phyloP scores from a whole-genome alignment of 352 stramenopile genomes.

The Globisporangium orthogonon region DNA sequence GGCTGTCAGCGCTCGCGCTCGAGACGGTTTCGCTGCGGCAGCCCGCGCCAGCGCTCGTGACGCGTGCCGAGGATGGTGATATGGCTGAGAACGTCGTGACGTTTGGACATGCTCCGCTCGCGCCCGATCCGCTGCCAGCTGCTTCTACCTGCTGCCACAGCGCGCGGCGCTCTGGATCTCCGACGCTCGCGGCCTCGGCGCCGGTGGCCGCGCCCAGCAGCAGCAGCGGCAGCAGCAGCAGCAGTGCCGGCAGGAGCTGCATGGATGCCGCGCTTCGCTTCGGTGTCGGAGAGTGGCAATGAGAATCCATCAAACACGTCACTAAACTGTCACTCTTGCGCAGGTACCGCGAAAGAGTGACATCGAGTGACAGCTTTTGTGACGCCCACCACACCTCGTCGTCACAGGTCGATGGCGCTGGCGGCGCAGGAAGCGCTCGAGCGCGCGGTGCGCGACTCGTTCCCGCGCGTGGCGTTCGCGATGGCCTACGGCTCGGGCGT shows the following conservation, averaged over 20 bases:
- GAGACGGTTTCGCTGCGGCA: conserved; percentile 22
- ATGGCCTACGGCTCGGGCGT: conserved; percentile 84
- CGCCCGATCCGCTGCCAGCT: conserved; percentile 4
- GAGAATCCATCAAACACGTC: no score
- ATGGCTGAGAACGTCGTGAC: conserved; percentile 7
- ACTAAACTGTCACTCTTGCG: no score
- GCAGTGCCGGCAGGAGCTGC: no score
- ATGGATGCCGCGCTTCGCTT: not conserved
- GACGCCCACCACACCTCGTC: not conserved
- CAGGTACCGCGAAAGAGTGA: not conserved
- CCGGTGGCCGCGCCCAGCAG: not conserved
- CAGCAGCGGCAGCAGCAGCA: not conserved
- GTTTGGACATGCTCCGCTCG: conserved; percentile 5
- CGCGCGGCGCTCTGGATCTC: conserved; percentile 2
- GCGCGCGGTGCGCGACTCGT: conserved; percentile 46
- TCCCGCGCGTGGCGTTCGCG: conserved; percentile 68
- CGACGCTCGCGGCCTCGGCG: conserved; percentile 4
- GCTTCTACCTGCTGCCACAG: not conserved
- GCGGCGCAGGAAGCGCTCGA: conserved; percentile 18
- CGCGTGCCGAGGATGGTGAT: conserved; percentile 6
- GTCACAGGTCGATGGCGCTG: not conserved
- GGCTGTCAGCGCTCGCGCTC: conserved; percentile 7
- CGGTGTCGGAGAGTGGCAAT: no score
- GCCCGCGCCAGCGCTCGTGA: conserved; percentile 9
- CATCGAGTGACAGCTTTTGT: not conserved